Conservation (phyloP, 306 rosid genomes). For the Cucumis cinereus region DNA sequence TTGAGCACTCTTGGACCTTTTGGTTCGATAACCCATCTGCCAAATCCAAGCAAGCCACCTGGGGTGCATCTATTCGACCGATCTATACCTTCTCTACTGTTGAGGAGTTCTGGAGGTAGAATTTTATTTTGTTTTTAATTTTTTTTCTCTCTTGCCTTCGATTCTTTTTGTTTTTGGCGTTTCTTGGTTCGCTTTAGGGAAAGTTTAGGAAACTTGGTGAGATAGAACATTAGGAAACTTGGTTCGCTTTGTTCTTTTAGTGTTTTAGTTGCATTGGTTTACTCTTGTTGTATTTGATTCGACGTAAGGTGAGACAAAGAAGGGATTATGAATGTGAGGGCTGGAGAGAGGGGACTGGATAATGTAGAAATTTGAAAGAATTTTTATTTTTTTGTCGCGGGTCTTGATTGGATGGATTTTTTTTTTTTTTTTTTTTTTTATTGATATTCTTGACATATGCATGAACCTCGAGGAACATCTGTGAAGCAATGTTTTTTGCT, state of each 20-base stretch:
- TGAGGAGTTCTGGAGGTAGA: constrained; percentile 87
- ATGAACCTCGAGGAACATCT: background rate
- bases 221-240: background rate
- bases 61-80: constrained; percentile 69
- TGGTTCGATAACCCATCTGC: constrained; percentile 75
- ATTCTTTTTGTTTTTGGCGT: background rate
- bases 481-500: background rate
- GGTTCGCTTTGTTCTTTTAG: background rate
- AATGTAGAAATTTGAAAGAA: background rate
- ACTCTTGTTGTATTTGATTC: background rate
- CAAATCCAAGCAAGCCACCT: constrained; percentile 42
- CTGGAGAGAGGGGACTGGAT: background rate
- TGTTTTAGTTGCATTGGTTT: background rate
- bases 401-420: background rate
- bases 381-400: background rate
- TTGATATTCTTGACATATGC: background rate
- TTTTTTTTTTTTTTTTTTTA: background rate
- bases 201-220: background rate
- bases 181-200: background rate
- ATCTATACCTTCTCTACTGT: constrained; percentile 68
- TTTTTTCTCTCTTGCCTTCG: background rate
- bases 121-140: constrained; percentile 1
- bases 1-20: constrained; percentile 91
- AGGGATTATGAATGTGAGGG: background rate
- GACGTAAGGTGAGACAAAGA: background rate